phyloP scores from a whole-genome alignment of 306 rosid species.

The Cicer judaicum region DNA sequence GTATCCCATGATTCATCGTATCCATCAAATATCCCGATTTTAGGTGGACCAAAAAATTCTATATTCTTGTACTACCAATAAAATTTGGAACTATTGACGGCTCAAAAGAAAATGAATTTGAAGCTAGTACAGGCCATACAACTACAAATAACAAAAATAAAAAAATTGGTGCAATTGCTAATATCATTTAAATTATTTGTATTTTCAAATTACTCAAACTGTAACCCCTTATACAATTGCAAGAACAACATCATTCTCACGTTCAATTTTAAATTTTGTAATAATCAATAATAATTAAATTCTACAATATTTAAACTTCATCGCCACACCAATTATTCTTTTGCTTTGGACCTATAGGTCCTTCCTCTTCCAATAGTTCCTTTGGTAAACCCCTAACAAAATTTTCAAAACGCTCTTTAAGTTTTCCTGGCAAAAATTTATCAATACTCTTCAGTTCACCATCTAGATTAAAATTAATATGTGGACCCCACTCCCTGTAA shows the following conservation, averaged over 20 bases:
- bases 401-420: slow-evolving; percentile 46
- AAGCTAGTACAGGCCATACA: neutral
- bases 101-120: no score
- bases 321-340: slow-evolving; percentile 76
- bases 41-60: no score
- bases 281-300: neutral
- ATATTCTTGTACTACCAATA: no score
- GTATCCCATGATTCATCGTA: no score
- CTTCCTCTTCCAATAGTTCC: slow-evolving; percentile 72
- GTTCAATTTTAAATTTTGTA: neutral
- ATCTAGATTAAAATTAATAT: slow-evolving; percentile 47
- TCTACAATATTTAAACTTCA: slow-evolving; percentile 46
- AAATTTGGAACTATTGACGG: no score
- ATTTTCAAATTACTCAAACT: neutral
- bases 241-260: neutral
- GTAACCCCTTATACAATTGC: neutral
- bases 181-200: neutral
- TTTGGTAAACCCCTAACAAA: slow-evolving; percentile 52
- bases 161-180: neutral
- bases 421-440: slow-evolving; percentile 49
- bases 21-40: no score
- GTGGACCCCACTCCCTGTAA: slow-evolving; percentile 77
- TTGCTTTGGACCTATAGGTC: slow-evolving; percentile 82
- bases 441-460: slow-evolving; percentile 56
- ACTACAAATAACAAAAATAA: neutral